These are phyloP conservation scores for Rubia tinctorum DNA, from an alignment of 305 asterid species.

Conservation along the genomic window DNA sequence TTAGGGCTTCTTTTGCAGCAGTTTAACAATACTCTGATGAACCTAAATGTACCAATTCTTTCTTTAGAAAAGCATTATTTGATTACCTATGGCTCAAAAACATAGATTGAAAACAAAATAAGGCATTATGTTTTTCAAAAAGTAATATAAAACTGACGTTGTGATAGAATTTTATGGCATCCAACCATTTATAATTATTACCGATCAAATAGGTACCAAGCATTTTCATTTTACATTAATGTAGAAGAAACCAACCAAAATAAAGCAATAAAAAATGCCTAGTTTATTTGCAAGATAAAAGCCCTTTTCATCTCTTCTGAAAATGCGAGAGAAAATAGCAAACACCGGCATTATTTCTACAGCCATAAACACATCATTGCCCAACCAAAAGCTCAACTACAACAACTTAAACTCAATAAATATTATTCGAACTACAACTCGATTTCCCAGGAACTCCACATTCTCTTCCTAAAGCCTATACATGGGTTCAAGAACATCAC, in stretches of 20 bases:
- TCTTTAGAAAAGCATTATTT: too few relatives aligned
- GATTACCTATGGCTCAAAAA: background rate
- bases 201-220: too few relatives aligned
- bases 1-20: background rate
- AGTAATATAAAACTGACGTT: too few relatives aligned
- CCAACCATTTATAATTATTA: too few relatives aligned
- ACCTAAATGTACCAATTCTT: too few relatives aligned
- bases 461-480: constrained; percentile 22
- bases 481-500: constrained; percentile 48
- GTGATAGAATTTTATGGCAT: too few relatives aligned
- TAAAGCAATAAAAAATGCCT: background rate
- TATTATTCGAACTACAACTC: background rate
- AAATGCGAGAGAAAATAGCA: constrained; percentile 8
- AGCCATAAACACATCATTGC: background rate
- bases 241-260: too few relatives aligned
- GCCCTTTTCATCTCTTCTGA: background rate
- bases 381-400: background rate
- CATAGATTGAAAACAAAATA: background rate
- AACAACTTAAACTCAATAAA: background rate
- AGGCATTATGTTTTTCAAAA: too few relatives aligned
- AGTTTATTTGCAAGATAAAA: background rate
- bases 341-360: background rate
- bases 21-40: background rate
- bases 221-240: too few relatives aligned
- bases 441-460: background rate